Evolutionary conservation across 768 basidiomycete species (phyloP).

Genomic region (Fomitopsis serialis): DNA sequence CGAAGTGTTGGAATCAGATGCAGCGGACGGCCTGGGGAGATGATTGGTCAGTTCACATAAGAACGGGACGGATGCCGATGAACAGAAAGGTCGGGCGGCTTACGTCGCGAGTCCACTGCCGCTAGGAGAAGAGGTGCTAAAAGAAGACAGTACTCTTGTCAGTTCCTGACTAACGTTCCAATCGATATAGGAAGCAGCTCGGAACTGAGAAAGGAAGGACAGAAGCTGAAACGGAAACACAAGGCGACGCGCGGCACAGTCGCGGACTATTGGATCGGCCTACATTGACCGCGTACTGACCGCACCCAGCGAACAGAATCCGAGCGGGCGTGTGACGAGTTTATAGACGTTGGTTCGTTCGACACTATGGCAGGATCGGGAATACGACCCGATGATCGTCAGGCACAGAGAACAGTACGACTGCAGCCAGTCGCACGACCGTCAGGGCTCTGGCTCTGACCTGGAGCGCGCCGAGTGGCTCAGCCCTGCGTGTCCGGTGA

Average conservation of each 20-base stretch:
- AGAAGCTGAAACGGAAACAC: neutral
- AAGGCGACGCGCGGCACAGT: neutral
- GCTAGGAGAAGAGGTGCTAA: too few species aligned
- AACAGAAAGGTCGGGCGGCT: too few species aligned
- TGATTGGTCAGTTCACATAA: neutral
- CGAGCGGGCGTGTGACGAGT: too few species aligned
- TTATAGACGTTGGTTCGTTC: too few species aligned
- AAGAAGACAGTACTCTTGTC: too few species aligned
- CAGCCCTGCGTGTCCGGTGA: too few species aligned
- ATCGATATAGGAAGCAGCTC: too few species aligned
- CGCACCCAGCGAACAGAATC: too few species aligned
- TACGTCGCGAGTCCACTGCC: too few species aligned
- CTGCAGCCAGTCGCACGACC: neutral
- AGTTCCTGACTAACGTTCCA: too few species aligned
- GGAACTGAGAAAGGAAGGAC: neutral
- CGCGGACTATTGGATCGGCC: neutral
- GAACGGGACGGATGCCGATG: neutral
- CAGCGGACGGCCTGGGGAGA: neutral
- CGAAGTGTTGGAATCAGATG: slow-evolving; percentile 4
- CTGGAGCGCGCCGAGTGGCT: neutral
- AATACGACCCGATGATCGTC: neutral
- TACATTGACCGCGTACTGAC: too few species aligned
- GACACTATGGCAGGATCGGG: too few species aligned
- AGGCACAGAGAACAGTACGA: neutral
- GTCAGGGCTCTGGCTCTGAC: neutral